These are phyloP conservation scores for Acacia concinna DNA, from an alignment of 331 rosid species.

Conservation along the genomic window DNA sequence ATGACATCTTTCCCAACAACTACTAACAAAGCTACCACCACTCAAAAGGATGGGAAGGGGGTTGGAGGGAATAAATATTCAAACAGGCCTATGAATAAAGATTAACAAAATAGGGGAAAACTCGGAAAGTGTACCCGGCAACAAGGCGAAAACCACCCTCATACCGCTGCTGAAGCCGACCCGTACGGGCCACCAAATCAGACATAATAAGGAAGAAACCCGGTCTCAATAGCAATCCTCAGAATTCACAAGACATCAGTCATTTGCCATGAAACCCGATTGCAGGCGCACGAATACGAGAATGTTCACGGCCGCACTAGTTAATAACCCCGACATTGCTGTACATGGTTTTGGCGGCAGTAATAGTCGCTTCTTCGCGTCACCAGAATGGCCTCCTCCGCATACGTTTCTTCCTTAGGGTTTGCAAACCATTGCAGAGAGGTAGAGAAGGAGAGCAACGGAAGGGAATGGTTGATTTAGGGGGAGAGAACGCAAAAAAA, in stretches of 20 bases:
- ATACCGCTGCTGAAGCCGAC: constrained; percentile 89
- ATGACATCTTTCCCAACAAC: constrained; percentile 25
- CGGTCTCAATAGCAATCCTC: constrained; percentile 7
- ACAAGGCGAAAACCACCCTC: constrained; percentile 89
- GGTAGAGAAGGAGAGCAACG: constrained; percentile 17
- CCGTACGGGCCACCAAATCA: constrained; percentile 94
- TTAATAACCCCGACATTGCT: constrained; percentile 33
- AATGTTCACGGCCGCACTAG: constrained; percentile 39
- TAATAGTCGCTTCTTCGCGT: constrained; percentile 23
- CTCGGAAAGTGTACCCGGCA: constrained; percentile 59
- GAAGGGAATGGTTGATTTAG: constrained; percentile 3
- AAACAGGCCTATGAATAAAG: neutral
- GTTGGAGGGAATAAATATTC: neutral
- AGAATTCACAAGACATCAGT: constrained; percentile 10
- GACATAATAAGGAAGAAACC: constrained; percentile 52
- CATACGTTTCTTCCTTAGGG: constrained; percentile 40
- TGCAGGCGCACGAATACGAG: constrained; percentile 2
- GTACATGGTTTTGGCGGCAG: constrained; percentile 21
- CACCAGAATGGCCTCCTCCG: constrained; percentile 15
- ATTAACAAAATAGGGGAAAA: neutral
- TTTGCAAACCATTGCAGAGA: constrained; percentile 21
- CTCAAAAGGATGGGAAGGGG: neutral
- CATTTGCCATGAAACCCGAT: constrained; percentile 27
- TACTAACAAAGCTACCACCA: neutral
- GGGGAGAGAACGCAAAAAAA: constrained; percentile 16